Conservation (phyloP, 192 early-diverging fungal species). For the Paraglomus brasilianum region DNA sequence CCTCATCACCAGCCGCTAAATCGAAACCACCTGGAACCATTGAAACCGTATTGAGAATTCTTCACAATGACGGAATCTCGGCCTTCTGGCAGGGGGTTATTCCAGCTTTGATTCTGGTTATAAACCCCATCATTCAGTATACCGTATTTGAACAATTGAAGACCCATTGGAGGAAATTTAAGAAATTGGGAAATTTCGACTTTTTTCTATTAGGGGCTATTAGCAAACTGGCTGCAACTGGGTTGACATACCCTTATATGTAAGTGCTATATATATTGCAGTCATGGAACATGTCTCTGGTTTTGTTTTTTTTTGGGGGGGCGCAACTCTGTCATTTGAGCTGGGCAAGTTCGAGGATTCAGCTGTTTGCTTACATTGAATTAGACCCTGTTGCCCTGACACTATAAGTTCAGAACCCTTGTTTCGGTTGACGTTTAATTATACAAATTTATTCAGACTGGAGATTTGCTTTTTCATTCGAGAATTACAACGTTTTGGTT, state of each 20-base stretch:
- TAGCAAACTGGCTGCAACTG: constrained; percentile 91
- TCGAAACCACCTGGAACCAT: constrained; percentile 45
- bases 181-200: constrained; percentile 74
- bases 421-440: too few relatives aligned
- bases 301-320: not conserved
- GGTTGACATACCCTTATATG: constrained; percentile 98
- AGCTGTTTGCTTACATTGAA: not conserved
- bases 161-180: constrained; percentile 55
- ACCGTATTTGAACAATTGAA: constrained; percentile 97
- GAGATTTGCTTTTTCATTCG: too few relatives aligned
- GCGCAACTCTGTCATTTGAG: too few relatives aligned
- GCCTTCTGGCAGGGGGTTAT: constrained; percentile 91
- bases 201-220: constrained; percentile 97
- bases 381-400: too few relatives aligned
- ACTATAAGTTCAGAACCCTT: too few relatives aligned
- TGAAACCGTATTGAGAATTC: constrained; percentile 65
- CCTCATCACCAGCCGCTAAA: constrained; percentile 38
- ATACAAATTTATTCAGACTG: too few relatives aligned
- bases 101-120: constrained; percentile 96
- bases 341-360: too few relatives aligned
- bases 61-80: constrained; percentile 82
- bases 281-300: not conserved
- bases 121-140: constrained; percentile 99
- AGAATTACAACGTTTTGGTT: too few relatives aligned
- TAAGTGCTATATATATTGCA: constrained; percentile 38